Base-by-base conservation (phyloP, 768 basidiomycete species). In the Flagelloscypha sp. region DNA sequence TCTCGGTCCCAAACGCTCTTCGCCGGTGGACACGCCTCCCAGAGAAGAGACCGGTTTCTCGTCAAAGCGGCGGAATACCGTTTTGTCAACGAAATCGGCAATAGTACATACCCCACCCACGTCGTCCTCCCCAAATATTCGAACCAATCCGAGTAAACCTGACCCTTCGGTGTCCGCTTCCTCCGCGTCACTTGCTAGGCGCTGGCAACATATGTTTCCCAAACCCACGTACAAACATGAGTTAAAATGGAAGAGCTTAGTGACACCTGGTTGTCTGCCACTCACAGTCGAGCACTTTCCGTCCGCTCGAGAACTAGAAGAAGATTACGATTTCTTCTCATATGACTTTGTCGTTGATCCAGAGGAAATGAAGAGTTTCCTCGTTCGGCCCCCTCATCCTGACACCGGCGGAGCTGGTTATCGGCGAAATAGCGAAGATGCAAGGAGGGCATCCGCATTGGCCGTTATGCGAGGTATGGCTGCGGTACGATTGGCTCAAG, bases 401-500 rank as follows among this genome's bases (percentile, higher is more conserved):
- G n/a, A n/a, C n/a, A n/a, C n/a, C n/a, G n/a, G n/a, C n/a, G n/a
- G n/a, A n/a, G n/a, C n/a, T n/a, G 40, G 61, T 13, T 53, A 59
- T 21, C 65, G 54, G 35, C 70, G 70, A 3, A 65, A 59, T 6
- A 42, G 65, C 21, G 82, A 83, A 10, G 74, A 79, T 12, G 48
- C 72, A 24, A 72, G 82, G 5, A 68, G 72, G 16, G 76, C 72
- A 4, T 86, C 82, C 80, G 86, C 84, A 0, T 56, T 85, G 16
- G 74, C 69, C 2, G 80, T 88, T 12, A 88, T 98, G 84, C 76
- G 83, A 18, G 89, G 86, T 22, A 93, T 98, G 85, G 87, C 87
- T 1, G 89, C 86, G 3, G 80, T 95, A 29, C 72, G 94, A 16
- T 70, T 98, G 9, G 79, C 85, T 9, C 90, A 97, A 56, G 93